Conservation (phyloP, 164 flowering plant species). For the Saururus chinensis region DNA sequence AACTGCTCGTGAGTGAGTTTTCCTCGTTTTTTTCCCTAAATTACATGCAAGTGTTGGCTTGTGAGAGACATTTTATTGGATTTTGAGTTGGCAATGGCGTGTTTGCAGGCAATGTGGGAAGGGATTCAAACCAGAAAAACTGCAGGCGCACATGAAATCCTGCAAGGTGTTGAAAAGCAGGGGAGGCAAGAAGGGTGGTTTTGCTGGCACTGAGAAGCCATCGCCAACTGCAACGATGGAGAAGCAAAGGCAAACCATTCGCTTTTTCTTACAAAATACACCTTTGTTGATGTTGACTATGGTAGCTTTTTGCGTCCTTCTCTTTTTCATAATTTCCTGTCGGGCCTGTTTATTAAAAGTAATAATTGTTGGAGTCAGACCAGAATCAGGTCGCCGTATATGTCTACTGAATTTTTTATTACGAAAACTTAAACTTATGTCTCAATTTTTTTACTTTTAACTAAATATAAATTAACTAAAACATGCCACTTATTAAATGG, state of each 20-base stretch:
- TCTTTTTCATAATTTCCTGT: too few relatives aligned
- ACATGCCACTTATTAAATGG: too few relatives aligned
- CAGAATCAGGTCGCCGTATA: too few relatives aligned
- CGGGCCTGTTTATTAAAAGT: too few relatives aligned
- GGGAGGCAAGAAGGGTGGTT: conserved; percentile 6
- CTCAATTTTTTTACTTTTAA: too few relatives aligned
- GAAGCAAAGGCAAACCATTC: not conserved
- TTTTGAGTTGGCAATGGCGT: not conserved
- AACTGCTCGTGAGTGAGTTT: conserved; percentile 13
- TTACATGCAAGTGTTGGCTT: too few relatives aligned
- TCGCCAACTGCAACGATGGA: not conserved
- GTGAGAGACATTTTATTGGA: not conserved
- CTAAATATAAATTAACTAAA: too few relatives aligned
- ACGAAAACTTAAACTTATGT: too few relatives aligned
- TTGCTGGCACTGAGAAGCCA: not conserved
- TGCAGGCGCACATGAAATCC: conserved; percentile 69
- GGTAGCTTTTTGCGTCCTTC: too few relatives aligned
- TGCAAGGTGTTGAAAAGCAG: conserved; percentile 52
- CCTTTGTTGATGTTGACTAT: too few relatives aligned
- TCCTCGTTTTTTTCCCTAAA: not conserved
- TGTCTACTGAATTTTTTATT: too few relatives aligned
- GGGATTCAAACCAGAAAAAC: conserved; percentile 62
- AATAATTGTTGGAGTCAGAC: too few relatives aligned
- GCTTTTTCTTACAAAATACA: not conserved
- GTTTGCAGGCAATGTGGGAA: conserved; percentile 70